These are phyloP conservation scores for Astrothelium subdiscretum DNA, from an alignment of 495 filamentous ascomycete genomes.

Conservation along the genomic window DNA sequence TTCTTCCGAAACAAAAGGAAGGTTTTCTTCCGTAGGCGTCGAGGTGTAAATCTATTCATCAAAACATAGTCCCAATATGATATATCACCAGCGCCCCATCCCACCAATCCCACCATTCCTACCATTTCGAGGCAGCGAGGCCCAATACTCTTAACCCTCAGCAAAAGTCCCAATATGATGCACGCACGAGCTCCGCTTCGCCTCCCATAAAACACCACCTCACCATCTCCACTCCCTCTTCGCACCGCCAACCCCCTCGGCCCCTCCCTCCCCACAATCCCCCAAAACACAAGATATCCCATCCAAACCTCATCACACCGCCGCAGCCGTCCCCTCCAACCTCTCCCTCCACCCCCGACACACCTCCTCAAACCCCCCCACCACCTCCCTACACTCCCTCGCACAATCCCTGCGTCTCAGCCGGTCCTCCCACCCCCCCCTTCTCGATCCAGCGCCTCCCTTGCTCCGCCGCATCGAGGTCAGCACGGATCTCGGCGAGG, in stretches of 20 bases:
- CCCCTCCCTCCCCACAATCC: neutral
- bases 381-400: constrained; percentile 67
- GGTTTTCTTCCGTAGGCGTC: neutral
- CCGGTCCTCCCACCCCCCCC: constrained; percentile 66
- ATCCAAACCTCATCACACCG: constrained; percentile 1
- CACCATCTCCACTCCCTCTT: neutral
- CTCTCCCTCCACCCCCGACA: constrained; percentile 55
- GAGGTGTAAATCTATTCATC: neutral
- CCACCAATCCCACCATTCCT: neutral
- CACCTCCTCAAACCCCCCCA: constrained; percentile 81
- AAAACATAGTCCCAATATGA: neutral
- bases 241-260: neutral
- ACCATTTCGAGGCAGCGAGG: too few species aligned
- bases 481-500: constrained; percentile 68
- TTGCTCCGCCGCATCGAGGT: constrained; percentile 70
- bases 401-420: constrained; percentile 65
- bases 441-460: constrained; percentile 64
- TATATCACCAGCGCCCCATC: neutral
- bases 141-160: too few species aligned
- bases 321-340: constrained; percentile 24
- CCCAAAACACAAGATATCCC: neutral
- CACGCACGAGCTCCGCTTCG: too few species aligned
- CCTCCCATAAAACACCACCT: too few species aligned
- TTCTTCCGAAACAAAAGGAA: neutral
- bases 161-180: too few species aligned